Evolutionary conservation across 1,139 yeast species (phyloP), one percentile per base, ranked within the genome.

Genomic region (Suhomyces kunorum): DNA sequence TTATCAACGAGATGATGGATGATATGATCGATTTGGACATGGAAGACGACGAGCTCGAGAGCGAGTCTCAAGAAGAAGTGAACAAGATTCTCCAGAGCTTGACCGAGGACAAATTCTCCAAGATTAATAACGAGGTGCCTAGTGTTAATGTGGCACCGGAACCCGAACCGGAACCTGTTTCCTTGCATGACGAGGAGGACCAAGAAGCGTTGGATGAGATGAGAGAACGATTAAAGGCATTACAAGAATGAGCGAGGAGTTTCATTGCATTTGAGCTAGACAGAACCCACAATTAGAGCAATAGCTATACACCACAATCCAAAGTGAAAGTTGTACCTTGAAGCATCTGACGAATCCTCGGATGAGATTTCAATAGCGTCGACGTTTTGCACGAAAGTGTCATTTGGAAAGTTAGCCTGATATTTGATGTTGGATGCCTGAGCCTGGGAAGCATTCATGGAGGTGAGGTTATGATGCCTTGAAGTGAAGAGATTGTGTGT

Each of bases 1-100:
- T 94, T 36, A 89, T 94, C 45, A 89, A 87, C 52, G 98, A 94
- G 58, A 92, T 94, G 98, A 82, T 90, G 62, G 89, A 87, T 42
- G 98, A 94, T 57, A 81, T 88, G 54, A 71, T 92, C 43, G 98
- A 90, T 47, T 66, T 76, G 40, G 71, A 83, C 29, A 80, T 75
- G 38, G 88, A 82, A 40, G 84, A 74, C 30, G 87, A 83, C 43
- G 59, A 55, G 34, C 75, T 80, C 46, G 83, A 83, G 39, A 80
- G 77, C 36, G 84, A 80, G 45, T 83, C 84, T 2, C 88, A 83
- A 49, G 87, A 81, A 28, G 94, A 87, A 56, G 70, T 78, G 34
- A 68, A 74, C 42, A 75, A 74, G 60, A 74, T 75, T 28, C 70
- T 55, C 63, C 75, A 50, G 55, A 70, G 51, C 60, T 74, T 51